Evolutionary conservation across 805 yeast genomes (phyloP).

Genomic region (Nakazawaea wyomingensis): DNA sequence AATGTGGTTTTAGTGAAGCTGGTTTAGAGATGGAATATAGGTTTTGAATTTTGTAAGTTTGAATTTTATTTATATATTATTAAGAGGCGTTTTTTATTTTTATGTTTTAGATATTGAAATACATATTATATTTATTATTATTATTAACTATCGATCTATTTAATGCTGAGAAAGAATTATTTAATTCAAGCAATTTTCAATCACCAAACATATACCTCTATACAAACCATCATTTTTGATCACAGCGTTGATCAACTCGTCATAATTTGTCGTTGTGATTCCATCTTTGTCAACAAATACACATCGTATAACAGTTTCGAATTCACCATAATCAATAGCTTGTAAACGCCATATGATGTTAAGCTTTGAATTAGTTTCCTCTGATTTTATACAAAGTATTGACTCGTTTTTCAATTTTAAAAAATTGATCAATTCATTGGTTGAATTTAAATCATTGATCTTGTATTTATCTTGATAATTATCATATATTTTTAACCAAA

Average conservation of each 20-base stretch:
- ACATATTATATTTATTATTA: too few species aligned
- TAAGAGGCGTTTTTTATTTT: neutral
- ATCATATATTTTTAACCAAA: constrained; percentile 18
- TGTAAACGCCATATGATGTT: constrained; percentile 10
- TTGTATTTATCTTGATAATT: constrained; percentile 12
- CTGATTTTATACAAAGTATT: neutral
- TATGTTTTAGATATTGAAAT: neutral
- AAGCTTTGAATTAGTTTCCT: neutral
- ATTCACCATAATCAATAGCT: constrained; percentile 10
- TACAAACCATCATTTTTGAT: constrained; percentile 7
- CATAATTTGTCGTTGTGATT: constrained; percentile 1
- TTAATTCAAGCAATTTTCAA: constrained; percentile 5
- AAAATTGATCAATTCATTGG: constrained; percentile 5
- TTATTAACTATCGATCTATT: too few species aligned
- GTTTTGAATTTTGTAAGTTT: constrained; percentile 20
- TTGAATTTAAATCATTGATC: constrained; percentile 16
- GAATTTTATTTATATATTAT: neutral
- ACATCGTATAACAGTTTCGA: constrained; percentile 6
- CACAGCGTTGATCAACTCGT: constrained; percentile 8
- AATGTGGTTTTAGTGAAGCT: constrained; percentile 68
- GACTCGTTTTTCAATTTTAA: constrained; percentile 11
- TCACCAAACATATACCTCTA: constrained; percentile 3
- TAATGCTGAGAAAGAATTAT: neutral
- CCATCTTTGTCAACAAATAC: neutral
- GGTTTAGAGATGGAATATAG: constrained; percentile 68